These are phyloP conservation scores for Waltergamsia citrina DNA, from an alignment of 2,329 filamentous ascomycete genomes.

Conservation along the genomic window DNA sequence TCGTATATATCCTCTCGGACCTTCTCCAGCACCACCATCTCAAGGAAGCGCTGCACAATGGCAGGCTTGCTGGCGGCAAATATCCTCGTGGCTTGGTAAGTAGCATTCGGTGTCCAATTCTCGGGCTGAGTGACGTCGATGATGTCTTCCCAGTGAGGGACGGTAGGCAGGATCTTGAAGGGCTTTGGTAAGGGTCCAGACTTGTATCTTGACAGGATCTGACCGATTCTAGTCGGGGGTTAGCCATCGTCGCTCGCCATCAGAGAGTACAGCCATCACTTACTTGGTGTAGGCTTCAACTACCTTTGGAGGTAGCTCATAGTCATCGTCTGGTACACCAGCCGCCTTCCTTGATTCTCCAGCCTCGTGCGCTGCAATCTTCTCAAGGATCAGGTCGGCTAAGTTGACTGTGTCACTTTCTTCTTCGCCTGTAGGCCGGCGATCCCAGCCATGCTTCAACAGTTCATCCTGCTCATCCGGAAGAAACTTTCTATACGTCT, in stretches of 20 bases:
- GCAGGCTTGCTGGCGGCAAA: conserved; percentile 79
- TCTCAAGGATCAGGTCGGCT: conserved; percentile 85
- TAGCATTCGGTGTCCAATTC: conserved; percentile 61
- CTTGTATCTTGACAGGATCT: conserved; percentile 87
- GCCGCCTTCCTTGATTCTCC: conserved; percentile 34
- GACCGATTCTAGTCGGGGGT: conserved; percentile 52
- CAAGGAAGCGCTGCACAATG: conserved; percentile 76
- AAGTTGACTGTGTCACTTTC: conserved; percentile 61
- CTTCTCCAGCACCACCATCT: conserved; percentile 76
- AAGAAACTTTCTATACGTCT: conserved; percentile 86
- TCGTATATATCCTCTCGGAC: conserved; percentile 94
- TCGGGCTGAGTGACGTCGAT: conserved; percentile 78
- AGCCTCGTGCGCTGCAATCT: conserved; percentile 87
- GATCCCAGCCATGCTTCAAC: conserved; percentile 54
- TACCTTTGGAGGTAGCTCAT: conserved; percentile 82
- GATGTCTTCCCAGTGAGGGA: conserved; percentile 85
- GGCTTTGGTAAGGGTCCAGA: conserved; percentile 95
- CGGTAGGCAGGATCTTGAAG: conserved; percentile 90
- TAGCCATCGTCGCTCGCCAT: not conserved
- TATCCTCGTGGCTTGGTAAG: conserved; percentile 83
- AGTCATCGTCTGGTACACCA: conserved; percentile 63
- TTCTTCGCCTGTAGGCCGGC: conserved; percentile 32
- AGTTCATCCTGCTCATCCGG: conserved; percentile 59
- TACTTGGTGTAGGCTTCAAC: conserved; percentile 90
- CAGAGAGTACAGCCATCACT: conserved; percentile 11